Evolutionary conservation across 768 basidiomycete species (phyloP).

Genomic region (Tricholoma sp.): DNA sequence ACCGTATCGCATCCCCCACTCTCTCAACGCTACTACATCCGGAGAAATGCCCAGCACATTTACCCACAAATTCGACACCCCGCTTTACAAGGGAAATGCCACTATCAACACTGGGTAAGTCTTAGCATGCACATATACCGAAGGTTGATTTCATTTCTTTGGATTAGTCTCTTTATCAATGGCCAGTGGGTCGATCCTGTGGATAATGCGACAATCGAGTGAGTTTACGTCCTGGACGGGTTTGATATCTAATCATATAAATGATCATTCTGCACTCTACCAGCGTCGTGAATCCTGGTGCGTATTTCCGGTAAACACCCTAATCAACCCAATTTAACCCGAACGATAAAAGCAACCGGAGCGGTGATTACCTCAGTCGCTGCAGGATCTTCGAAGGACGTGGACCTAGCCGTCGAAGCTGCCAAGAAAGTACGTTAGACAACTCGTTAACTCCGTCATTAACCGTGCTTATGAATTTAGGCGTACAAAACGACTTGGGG

Average conservation of each 20-base stretch:
- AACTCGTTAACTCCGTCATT: too few relatives aligned
- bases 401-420: conserved; percentile 29
- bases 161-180: conserved; percentile 59
- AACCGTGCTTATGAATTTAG: too few relatives aligned
- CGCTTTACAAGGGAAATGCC: conserved; percentile 14
- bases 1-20: too few relatives aligned
- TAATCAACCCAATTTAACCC: conserved; percentile 3
- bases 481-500: conserved; percentile 59
- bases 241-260: neutral
- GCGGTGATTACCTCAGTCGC: conserved; percentile 52
- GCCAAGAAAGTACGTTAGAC: conserved; percentile 53
- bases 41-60: conserved; percentile 16
- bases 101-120: conserved; percentile 20
- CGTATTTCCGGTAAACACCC: conserved; percentile 6
- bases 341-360: conserved; percentile 46
- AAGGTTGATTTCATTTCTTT: neutral
- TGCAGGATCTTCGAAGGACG: conserved; percentile 57
- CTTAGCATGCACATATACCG: too few relatives aligned
- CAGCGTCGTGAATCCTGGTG: conserved; percentile 57
- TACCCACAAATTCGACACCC: conserved; percentile 19
- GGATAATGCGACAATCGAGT: conserved; percentile 64
- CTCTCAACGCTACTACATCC: neutral
- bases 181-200: conserved; percentile 60
- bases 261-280: conserved; percentile 4
- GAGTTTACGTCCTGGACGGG: conserved; percentile 17